These are phyloP conservation scores for Lipomyces sp. DNA, from an alignment of 805 yeast genomes.

Conservation along the genomic window DNA sequence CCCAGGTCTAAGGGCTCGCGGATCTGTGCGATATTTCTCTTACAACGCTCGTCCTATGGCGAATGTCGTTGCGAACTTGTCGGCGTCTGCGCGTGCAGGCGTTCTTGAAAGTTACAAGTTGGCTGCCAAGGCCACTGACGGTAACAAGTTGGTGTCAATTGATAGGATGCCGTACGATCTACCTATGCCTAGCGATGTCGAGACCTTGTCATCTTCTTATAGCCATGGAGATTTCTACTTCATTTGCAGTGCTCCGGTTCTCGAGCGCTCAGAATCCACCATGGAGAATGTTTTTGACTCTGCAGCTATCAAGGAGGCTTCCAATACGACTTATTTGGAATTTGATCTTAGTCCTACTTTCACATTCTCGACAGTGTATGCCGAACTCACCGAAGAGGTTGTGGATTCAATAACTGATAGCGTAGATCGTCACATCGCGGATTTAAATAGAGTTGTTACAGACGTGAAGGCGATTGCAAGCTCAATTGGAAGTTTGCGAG, in stretches of 20 bases:
- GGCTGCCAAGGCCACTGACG: conserved; percentile 4
- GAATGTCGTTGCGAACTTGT: conserved; percentile 27
- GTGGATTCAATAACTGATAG: conserved; percentile 49
- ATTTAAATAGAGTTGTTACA: conserved; percentile 40
- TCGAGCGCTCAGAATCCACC: not conserved
- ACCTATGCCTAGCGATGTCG: conserved; percentile 1
- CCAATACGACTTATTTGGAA: conserved; percentile 54
- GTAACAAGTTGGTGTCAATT: conserved; percentile 7
- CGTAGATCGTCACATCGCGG: conserved; percentile 40
- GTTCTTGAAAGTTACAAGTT: conserved; percentile 29
- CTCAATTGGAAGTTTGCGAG: conserved; percentile 66
- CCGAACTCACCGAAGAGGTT: conserved; percentile 53
- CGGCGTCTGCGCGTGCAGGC: conserved; percentile 23
- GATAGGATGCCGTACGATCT: conserved; percentile 11
- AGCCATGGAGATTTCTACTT: not conserved
- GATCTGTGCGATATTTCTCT: conserved; percentile 32
- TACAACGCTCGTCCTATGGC: conserved; percentile 28
- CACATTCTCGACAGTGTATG: conserved; percentile 49
- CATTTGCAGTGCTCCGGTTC: not conserved
- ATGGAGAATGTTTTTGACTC: not conserved
- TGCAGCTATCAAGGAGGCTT: not conserved
- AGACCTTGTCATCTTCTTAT: conserved; percentile 1
- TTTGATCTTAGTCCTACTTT: conserved; percentile 55
- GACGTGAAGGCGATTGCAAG: conserved; percentile 53
- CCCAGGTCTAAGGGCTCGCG: conserved; percentile 32